Evolutionary conservation across 495 filamentous ascomycete species (phyloP).

Genomic region (Penicillium paradoxum): DNA sequence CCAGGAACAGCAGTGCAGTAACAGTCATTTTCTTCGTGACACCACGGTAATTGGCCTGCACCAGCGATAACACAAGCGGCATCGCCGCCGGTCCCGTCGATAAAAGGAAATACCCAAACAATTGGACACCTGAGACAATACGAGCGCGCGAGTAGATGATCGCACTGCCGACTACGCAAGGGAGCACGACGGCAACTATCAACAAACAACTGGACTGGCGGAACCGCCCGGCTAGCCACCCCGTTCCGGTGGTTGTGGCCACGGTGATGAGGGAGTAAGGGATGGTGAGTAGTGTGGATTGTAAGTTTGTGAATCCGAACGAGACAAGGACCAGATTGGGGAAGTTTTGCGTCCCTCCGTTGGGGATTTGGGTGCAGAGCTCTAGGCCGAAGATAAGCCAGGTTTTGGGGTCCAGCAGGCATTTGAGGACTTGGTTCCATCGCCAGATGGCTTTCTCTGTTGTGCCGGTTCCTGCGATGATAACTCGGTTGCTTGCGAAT

Average conservation of each 20-base stretch:
- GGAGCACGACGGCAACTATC: constrained; percentile 23
- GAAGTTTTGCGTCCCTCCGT: constrained; percentile 45
- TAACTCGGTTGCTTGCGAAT: constrained; percentile 46
- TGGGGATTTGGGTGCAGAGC: constrained; percentile 44
- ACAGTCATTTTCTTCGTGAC: constrained; percentile 61
- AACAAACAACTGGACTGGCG: constrained; percentile 30
- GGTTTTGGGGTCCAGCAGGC: constrained; percentile 52
- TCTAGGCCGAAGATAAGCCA: constrained; percentile 59
- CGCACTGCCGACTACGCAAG: constrained; percentile 50
- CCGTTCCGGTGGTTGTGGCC: constrained; percentile 30
- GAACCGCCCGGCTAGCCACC: constrained; percentile 34
- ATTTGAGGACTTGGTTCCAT: constrained; percentile 48
- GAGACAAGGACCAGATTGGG: constrained; percentile 40
- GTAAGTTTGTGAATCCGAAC: constrained; percentile 39
- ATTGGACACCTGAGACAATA: constrained; percentile 42
- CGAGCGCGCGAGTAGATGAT: constrained; percentile 55
- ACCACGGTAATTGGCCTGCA: constrained; percentile 57
- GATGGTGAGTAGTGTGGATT: constrained; percentile 40
- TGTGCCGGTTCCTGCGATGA: constrained; percentile 38
- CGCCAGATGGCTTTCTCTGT: constrained; percentile 55
- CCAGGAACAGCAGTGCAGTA: constrained; percentile 39
- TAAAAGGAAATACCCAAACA: constrained; percentile 56
- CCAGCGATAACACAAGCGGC: constrained; percentile 51
- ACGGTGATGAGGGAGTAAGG: constrained; percentile 41
- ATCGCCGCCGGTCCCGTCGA: constrained; percentile 51